Conservation (phyloP, 345 rosid species). For the Erysimum cheiranthoides region DNA sequence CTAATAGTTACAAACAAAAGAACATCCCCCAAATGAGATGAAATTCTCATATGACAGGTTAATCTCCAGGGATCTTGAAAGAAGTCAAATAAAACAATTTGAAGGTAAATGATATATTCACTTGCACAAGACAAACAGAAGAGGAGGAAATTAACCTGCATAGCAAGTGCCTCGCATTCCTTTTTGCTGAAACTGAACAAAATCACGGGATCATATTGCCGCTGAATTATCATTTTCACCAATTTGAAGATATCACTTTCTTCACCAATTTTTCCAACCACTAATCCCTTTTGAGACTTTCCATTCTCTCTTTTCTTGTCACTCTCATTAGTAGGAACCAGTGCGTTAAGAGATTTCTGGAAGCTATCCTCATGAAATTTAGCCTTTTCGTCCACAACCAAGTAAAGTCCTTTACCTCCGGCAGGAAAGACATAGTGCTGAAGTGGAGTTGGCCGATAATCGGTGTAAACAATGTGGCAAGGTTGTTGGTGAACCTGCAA, state of each 20-base stretch:
- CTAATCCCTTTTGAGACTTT: slow-evolving; percentile 73
- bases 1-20: slow-evolving; percentile 2
- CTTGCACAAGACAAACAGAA: not conserved
- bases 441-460: slow-evolving; percentile 98
- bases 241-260: slow-evolving; percentile 96
- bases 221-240: slow-evolving; percentile 96
- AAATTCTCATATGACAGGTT: not conserved
- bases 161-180: slow-evolving; percentile 96
- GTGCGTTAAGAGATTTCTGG: slow-evolving; percentile 88
- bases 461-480: slow-evolving; percentile 97
- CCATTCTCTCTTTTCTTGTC: slow-evolving; percentile 81
- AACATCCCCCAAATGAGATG: not conserved
- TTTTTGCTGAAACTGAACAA: slow-evolving; percentile 98
- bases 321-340: slow-evolving; percentile 73
- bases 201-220: slow-evolving; percentile 97
- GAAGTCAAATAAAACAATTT: not conserved
- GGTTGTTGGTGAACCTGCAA: slow-evolving; percentile 94
- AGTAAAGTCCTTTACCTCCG: slow-evolving; percentile 88
- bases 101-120: slow-evolving; percentile 6
- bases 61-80: not conserved
- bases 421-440: slow-evolving; percentile 96
- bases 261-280: slow-evolving; percentile 82
- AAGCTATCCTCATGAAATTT: slow-evolving; percentile 95
- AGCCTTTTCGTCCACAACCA: slow-evolving; percentile 94
- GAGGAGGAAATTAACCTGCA: slow-evolving; percentile 69